Evolutionary conservation across 2,329 filamentous ascomycete species (phyloP).

Genomic region (Stenocarpella maydis): DNA sequence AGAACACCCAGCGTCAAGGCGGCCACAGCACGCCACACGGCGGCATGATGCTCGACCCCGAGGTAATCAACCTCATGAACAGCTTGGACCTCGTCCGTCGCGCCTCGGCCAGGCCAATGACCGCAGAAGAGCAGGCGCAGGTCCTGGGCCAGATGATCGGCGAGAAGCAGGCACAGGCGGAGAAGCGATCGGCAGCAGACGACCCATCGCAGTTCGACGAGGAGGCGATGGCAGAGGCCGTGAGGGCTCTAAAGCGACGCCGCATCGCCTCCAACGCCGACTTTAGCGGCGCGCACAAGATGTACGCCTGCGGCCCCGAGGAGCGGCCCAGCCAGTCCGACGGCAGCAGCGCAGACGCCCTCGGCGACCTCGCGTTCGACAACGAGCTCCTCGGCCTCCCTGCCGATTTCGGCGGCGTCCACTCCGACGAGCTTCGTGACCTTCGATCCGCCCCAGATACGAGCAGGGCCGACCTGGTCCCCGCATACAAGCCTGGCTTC

Average conservation of each 20-base stretch:
- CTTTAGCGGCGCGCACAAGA: constrained; percentile 23
- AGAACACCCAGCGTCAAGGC: background rate
- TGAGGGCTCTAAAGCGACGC: constrained; percentile 27
- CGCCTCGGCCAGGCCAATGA: background rate
- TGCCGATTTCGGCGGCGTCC: constrained; percentile 13
- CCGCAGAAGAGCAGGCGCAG: background rate
- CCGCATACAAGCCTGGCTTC: constrained; percentile 36
- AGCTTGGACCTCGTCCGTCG: background rate
- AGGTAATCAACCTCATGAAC: background rate
- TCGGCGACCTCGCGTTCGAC: constrained; percentile 24
- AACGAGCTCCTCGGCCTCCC: constrained; percentile 25
- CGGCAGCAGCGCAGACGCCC: background rate
- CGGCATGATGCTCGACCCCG: background rate
- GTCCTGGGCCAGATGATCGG: background rate
- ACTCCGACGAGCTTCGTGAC: constrained; percentile 9
- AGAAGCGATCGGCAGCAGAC: background rate
- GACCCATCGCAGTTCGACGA: constrained; percentile 2
- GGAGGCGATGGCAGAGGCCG: constrained; percentile 28
- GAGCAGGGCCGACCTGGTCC: background rate
- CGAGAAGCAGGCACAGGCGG: constrained; percentile 1
- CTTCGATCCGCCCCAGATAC: background rate
- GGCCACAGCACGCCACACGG: background rate
- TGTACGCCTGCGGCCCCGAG: constrained; percentile 29
- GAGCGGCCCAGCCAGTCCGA: background rate
- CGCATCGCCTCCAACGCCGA: constrained; percentile 14